Evolutionary conservation across 1,284 basidiomycete genomes (phyloP).

Genomic region (Apiotrichum veenhuisii): DNA sequence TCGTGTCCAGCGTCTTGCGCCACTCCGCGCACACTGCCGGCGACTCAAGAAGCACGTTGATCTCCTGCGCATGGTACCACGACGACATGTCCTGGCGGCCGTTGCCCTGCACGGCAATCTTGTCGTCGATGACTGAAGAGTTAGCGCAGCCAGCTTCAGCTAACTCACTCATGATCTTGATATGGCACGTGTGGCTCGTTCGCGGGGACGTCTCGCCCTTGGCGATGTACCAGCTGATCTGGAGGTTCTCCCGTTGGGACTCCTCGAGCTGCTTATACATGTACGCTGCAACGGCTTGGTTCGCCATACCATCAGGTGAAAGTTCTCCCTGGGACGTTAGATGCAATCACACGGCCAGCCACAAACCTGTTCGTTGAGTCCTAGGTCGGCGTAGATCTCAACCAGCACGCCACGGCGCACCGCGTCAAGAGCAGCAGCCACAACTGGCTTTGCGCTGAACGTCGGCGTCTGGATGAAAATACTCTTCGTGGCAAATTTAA

Average conservation of each 20-base stretch:
- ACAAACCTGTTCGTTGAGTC: constrained; percentile 56
- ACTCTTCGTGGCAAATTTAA: constrained; percentile 60
- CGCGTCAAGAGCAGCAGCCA: constrained; percentile 60
- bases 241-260: constrained; percentile 54
- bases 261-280: constrained; percentile 58
- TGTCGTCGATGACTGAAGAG: constrained; percentile 54
- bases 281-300: constrained; percentile 61
- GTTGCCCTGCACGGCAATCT: constrained; percentile 57
- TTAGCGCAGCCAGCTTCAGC: not conserved
- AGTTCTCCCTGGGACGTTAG: constrained; percentile 22
- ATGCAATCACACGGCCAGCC: not conserved
- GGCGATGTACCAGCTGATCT: constrained; percentile 59
- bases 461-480: constrained; percentile 73
- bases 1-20: constrained; percentile 59
- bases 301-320: constrained; percentile 69
- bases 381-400: constrained; percentile 60
- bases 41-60: constrained; percentile 67
- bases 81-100: constrained; percentile 57
- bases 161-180: constrained; percentile 62
- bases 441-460: constrained; percentile 63
- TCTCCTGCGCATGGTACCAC: constrained; percentile 71
- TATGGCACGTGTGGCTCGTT: constrained; percentile 58
- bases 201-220: constrained; percentile 62
- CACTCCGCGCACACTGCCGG: constrained; percentile 58
- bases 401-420: constrained; percentile 61